A percentile compares a stretch with the other conserved stretches of the same genome.
These are phyloP conservation scores for Davidsoniella eucalypti DNA, from an alignment of 2,329 filamentous ascomycete genomes.

Conservation along the genomic window DNA sequence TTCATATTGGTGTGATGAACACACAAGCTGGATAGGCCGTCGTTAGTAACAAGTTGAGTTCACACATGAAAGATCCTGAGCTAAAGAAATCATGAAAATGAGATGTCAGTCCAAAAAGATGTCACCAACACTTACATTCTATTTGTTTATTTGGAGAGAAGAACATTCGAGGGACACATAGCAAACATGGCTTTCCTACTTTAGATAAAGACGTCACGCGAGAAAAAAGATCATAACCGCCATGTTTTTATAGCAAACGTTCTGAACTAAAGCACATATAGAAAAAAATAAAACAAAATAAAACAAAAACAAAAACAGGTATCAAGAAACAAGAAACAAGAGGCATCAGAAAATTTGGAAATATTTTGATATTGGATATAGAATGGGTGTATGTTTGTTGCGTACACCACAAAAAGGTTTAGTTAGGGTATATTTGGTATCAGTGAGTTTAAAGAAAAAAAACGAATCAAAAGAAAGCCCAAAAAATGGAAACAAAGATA, in stretches of 20 bases:
- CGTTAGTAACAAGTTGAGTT: too few relatives aligned
- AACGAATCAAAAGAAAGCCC: not conserved
- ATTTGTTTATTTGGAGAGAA: not conserved
- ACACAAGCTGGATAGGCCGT: too few relatives aligned
- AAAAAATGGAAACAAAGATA: too few relatives aligned
- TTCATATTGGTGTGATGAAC: too few relatives aligned
- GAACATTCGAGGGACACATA: not conserved
- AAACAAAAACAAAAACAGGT: not conserved
- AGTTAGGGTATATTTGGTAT: too few relatives aligned
- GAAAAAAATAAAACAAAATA: too few relatives aligned
- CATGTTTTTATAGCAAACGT: not conserved
- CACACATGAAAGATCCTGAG: not conserved
- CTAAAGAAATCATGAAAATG: constrained; percentile 3
- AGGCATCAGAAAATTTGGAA: not conserved
- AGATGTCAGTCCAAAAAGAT: not conserved
- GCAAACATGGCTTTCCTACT: not conserved
- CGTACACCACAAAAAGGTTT: not conserved
- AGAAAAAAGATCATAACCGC: not conserved
- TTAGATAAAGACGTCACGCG: not conserved
- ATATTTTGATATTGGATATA: not conserved
- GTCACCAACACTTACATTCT: too few relatives aligned
- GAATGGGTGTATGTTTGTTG: not conserved
- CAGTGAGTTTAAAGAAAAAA: too few relatives aligned
- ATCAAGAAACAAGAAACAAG: not conserved
- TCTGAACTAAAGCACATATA: too few relatives aligned